Conservation (phyloP, 2,329 filamentous ascomycete species). For the Onygenales sp. region DNA sequence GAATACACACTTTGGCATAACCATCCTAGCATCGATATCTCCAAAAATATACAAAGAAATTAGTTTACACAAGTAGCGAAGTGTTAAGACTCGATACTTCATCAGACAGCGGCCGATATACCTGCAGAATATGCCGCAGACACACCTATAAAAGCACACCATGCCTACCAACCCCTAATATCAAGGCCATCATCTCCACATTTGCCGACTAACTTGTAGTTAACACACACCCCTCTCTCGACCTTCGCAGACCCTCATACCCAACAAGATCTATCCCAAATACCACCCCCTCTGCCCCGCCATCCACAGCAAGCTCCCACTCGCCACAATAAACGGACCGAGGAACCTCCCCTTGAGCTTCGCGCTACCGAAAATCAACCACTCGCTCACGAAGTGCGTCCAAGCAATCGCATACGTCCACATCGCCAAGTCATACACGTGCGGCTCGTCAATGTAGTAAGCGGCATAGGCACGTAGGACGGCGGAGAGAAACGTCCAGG, state of each 20-base stretch:
- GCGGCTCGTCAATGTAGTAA: constrained; percentile 64
- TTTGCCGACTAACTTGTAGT: too few species aligned
- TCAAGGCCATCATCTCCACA: too few species aligned
- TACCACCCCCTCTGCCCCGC: constrained; percentile 42
- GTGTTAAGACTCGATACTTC: too few species aligned
- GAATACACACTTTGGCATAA: too few species aligned
- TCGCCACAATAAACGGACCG: constrained; percentile 50
- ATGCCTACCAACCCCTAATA: too few species aligned
- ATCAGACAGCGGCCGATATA: too few species aligned
- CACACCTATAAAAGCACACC: too few species aligned
- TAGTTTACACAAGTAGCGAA: too few species aligned
- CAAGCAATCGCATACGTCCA: constrained; percentile 75
- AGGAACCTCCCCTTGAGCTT: constrained; percentile 51
- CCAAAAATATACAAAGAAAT: neutral
- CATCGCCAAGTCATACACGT: constrained; percentile 69
- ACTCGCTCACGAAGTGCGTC: constrained; percentile 70
- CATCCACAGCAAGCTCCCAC: constrained; percentile 52
- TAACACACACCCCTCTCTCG: neutral
- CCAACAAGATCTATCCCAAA: constrained; percentile 12
- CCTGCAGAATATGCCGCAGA: too few species aligned
- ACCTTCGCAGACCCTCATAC: neutral
- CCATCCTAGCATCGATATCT: too few species aligned
- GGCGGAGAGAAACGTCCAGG: constrained; percentile 73
- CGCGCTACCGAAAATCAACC: constrained; percentile 67
- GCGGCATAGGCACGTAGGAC: constrained; percentile 74